Evolutionary conservation across 2,329 filamentous ascomycete species (phyloP).

Genomic region (Cercospora sojina): DNA sequence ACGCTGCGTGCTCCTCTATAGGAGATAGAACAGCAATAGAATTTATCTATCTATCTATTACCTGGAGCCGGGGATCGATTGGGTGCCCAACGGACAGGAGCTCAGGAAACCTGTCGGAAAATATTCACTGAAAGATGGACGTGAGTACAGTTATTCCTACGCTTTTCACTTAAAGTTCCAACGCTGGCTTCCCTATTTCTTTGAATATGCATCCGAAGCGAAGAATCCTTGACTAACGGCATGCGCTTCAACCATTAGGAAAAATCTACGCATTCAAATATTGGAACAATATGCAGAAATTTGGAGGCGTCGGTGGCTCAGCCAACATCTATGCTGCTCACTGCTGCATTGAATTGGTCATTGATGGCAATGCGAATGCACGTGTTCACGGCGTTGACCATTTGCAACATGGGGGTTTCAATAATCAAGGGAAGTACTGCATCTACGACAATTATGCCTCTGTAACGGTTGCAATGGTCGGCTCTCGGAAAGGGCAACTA

Average conservation of each 20-base stretch:
- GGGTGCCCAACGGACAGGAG: background rate
- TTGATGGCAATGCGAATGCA: background rate
- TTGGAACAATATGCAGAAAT: background rate
- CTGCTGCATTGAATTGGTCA: background rate
- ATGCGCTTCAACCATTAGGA: background rate
- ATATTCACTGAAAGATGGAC: background rate
- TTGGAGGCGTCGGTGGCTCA: background rate
- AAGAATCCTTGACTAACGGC: background rate
- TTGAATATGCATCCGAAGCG: background rate
- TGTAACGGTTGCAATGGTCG: too few relatives aligned
- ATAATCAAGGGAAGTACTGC: background rate
- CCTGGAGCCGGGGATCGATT: background rate
- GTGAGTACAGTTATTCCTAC: background rate
- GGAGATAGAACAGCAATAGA: too few relatives aligned
- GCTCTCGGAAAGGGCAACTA: too few relatives aligned
- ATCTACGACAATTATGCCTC: background rate
- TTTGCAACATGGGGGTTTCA: background rate
- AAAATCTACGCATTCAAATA: background rate
- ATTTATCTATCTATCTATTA: too few relatives aligned
- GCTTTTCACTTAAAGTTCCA: background rate
- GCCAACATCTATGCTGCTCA: background rate
- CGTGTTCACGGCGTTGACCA: background rate
- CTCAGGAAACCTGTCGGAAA: background rate
- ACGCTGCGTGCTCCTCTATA: too few relatives aligned
- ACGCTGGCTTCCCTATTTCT: background rate